A percentile compares a stretch with the other conserved stretches of the same genome.
Conservation (phyloP, 805 yeast genomes). For the Kuraishia borneana region DNA sequence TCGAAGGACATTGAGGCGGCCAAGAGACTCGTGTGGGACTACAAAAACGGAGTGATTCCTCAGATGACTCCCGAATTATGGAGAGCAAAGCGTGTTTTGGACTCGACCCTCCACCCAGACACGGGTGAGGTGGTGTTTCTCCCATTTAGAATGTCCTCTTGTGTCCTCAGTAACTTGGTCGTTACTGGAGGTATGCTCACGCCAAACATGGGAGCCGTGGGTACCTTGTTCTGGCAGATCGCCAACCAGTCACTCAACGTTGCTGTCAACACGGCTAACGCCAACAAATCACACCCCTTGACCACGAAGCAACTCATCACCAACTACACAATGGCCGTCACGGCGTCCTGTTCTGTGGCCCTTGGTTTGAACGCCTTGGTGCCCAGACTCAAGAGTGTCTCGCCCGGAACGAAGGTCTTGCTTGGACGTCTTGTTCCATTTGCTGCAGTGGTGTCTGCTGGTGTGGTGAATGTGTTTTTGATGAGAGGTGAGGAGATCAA, state of each 20-base stretch:
- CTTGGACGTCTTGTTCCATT: slow-evolving; percentile 89
- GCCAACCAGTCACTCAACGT: slow-evolving; percentile 96
- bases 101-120: slow-evolving; percentile 93
- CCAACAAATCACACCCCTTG: slow-evolving; percentile 90
- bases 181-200: slow-evolving; percentile 98
- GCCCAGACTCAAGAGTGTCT: slow-evolving; percentile 66
- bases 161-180: slow-evolving; percentile 85
- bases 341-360: slow-evolving; percentile 93
- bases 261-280: slow-evolving; percentile 92
- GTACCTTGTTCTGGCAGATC: slow-evolving; percentile 95
- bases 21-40: slow-evolving; percentile 55
- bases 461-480: slow-evolving; percentile 88
- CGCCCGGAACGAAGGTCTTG: slow-evolving; percentile 59
- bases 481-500: slow-evolving; percentile 94
- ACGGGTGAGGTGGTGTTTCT: slow-evolving; percentile 86
- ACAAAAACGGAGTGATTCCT: slow-evolving; percentile 53
- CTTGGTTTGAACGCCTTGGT: slow-evolving; percentile 84
- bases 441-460: slow-evolving; percentile 98
- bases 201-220: slow-evolving; percentile 81
- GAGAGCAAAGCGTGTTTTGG: slow-evolving; percentile 79
- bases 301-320: slow-evolving; percentile 65
- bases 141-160: slow-evolving; percentile 96
- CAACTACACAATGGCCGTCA: slow-evolving; percentile 80
- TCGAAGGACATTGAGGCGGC: slow-evolving; percentile 52
- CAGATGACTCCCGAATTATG: slow-evolving; percentile 75